Percentiles rank a stretch among this genome's conserved stretches.
Evolutionary conservation across 768 basidiomycete species (phyloP).

Genomic region (Crepidotus variabilis): DNA sequence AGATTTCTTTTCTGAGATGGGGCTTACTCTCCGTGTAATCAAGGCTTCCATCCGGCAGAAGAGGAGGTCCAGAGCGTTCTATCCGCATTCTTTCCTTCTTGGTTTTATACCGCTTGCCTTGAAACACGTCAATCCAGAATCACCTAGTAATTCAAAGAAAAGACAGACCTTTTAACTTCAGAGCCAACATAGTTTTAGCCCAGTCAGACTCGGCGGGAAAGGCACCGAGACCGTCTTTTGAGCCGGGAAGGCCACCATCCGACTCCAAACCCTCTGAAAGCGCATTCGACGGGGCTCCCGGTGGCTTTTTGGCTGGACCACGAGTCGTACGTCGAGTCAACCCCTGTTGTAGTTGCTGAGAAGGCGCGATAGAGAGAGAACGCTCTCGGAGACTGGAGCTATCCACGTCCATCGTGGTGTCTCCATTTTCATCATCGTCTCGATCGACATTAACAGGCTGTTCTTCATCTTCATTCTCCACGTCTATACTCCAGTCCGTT

Average conservation of each 20-base stretch:
- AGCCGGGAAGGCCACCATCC: conserved; percentile 72
- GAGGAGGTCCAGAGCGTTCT: conserved; percentile 73
- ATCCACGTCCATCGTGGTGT: conserved; percentile 45
- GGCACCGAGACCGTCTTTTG: conserved; percentile 68
- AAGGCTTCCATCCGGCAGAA: conserved; percentile 71
- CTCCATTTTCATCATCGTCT: conserved; percentile 30
- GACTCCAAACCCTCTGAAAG: conserved; percentile 53
- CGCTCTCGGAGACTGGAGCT: conserved; percentile 32
- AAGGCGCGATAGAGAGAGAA: conserved; percentile 43
- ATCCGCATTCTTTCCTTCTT: conserved; percentile 80
- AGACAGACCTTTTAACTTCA: conserved; percentile 68
- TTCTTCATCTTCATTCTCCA: conserved; percentile 62
- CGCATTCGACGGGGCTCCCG: conserved; percentile 18
- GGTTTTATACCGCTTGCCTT: conserved; percentile 75
- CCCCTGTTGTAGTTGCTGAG: conserved; percentile 31
- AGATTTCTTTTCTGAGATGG: background rate
- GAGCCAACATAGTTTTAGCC: conserved; percentile 67
- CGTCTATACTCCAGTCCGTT: conserved; percentile 80
- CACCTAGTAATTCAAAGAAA: background rate
- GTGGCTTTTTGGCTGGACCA: conserved; percentile 51
- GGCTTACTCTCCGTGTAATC: conserved; percentile 67
- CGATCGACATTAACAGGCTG: conserved; percentile 34
- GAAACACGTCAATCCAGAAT: background rate
- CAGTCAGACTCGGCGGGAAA: conserved; percentile 70
- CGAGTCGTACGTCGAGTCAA: conserved; percentile 41